Percentiles rank a stretch among this genome's conserved stretches.
These are phyloP conservation scores for Hygrophoropsis aurantiaca DNA, from an alignment of 768 basidiomycete species.

Conservation along the genomic window DNA sequence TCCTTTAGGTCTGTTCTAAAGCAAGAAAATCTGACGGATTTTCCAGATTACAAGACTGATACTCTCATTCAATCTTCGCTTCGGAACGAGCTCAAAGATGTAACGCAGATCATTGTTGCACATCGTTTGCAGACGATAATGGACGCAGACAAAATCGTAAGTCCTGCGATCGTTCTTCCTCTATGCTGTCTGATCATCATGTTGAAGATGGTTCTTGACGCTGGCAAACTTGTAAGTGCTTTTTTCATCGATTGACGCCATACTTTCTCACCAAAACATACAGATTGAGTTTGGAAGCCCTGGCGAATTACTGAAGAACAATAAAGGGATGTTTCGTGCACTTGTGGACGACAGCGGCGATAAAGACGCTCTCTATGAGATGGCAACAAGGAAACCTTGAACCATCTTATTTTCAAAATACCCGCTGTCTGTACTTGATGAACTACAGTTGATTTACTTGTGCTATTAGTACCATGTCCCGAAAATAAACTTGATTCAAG, in stretches of 20 bases:
- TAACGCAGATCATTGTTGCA: constrained; percentile 58
- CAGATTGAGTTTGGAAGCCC: constrained; percentile 56
- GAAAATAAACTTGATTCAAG: no score
- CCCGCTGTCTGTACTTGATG: no score
- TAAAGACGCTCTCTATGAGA: no score
- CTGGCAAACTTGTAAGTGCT: constrained; percentile 36
- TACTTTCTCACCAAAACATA: background rate
- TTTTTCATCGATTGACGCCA: background rate
- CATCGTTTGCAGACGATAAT: constrained; percentile 60
- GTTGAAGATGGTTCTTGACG: constrained; percentile 46
- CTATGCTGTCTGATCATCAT: background rate
- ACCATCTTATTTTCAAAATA: no score
- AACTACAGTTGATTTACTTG: no score
- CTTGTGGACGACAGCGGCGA: constrained; percentile 61
- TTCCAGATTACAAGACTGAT: constrained; percentile 55
- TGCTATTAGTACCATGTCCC: no score
- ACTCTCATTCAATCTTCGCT: constrained; percentile 56
- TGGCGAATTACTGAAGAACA: constrained; percentile 46
- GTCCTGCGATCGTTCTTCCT: constrained; percentile 10
- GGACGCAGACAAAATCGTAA: constrained; percentile 60
- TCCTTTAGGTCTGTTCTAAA: background rate
- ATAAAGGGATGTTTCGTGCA: constrained; percentile 49
- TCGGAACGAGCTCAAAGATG: constrained; percentile 42
- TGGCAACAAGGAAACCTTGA: no score
- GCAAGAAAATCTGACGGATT: no score